Percentiles rank a stretch among this genome's conserved stretches.
Conservation (phyloP, 2,329 filamentous ascomycete genomes). For the Monosporascus sp. region DNA sequence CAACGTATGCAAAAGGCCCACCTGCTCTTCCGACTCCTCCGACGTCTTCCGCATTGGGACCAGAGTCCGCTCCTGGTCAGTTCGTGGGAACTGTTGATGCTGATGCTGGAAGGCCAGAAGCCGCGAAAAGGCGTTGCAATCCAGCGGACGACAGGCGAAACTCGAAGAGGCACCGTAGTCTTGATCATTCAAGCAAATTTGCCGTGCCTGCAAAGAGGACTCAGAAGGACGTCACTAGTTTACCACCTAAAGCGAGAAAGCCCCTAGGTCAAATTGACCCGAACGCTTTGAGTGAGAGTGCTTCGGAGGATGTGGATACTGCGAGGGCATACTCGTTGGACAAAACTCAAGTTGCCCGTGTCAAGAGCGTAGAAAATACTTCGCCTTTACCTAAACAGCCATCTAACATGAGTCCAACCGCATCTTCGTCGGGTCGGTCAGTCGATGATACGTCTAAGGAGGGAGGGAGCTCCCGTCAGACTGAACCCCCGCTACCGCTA, state of each 20-base stretch:
- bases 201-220: not conserved
- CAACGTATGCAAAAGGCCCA: not conserved
- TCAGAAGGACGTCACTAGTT: not conserved
- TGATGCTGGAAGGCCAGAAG: not conserved
- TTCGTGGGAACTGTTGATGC: not conserved
- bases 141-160: not conserved
- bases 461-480: not conserved
- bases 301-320: not conserved
- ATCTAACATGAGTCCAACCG: not conserved
- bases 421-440: not conserved
- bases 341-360: too few species aligned
- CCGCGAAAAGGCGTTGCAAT: not conserved
- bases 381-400: not conserved
- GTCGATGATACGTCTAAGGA: not conserved
- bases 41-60: not conserved
- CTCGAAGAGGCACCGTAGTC: not conserved
- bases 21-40: not conserved
- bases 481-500: not conserved
- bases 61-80: too few species aligned
- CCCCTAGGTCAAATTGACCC: constrained; percentile 12
- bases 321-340: not conserved
- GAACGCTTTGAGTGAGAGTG: constrained; percentile 5
- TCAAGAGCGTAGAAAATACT: not conserved
- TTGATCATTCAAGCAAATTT: not conserved
- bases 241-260: constrained; percentile 3